phyloP scores from a whole-genome alignment of 2,329 filamentous ascomycete genomes.

The Penicillium sp. region DNA sequence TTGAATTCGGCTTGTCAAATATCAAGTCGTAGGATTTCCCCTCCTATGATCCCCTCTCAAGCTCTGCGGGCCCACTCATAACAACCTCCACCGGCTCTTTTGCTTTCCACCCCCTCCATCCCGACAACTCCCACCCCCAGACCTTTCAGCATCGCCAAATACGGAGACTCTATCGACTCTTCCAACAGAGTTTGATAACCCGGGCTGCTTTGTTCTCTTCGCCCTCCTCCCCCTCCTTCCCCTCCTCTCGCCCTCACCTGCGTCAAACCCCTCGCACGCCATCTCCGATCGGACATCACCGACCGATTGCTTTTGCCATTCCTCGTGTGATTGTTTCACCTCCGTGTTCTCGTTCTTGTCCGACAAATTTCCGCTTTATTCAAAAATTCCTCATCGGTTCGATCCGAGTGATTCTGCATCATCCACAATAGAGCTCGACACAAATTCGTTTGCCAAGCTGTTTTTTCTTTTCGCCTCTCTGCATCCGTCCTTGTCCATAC shows the following conservation, averaged over 20 bases:
- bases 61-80: slow-evolving; percentile 24
- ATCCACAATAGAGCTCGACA: slow-evolving; percentile 20
- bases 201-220: slow-evolving; percentile 19
- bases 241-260: slow-evolving; percentile 13
- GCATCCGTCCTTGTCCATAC: slow-evolving; percentile 14
- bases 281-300: slow-evolving; percentile 12
- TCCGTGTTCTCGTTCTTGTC: slow-evolving; percentile 7
- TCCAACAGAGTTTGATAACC: slow-evolving; percentile 4
- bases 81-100: slow-evolving; percentile 16
- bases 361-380: slow-evolving; percentile 12
- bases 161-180: slow-evolving; percentile 9
- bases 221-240: slow-evolving; percentile 8
- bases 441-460: slow-evolving; percentile 5
- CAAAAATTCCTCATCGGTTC: slow-evolving; percentile 3
- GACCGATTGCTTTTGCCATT: slow-evolving; percentile 9
- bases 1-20: not conserved
- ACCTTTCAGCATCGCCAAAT: slow-evolving; percentile 6
- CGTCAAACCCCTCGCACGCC: slow-evolving; percentile 15
- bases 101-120: slow-evolving; percentile 10
- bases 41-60: slow-evolving; percentile 20
- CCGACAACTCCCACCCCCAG: not conserved
- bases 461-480: slow-evolving; percentile 16
- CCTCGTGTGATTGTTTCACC: not conserved
- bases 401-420: slow-evolving; percentile 7
- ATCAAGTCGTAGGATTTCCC: slow-evolving; percentile 3